Conservation (phyloP, 75 land plant species). For the Azolla pinnata region DNA sequence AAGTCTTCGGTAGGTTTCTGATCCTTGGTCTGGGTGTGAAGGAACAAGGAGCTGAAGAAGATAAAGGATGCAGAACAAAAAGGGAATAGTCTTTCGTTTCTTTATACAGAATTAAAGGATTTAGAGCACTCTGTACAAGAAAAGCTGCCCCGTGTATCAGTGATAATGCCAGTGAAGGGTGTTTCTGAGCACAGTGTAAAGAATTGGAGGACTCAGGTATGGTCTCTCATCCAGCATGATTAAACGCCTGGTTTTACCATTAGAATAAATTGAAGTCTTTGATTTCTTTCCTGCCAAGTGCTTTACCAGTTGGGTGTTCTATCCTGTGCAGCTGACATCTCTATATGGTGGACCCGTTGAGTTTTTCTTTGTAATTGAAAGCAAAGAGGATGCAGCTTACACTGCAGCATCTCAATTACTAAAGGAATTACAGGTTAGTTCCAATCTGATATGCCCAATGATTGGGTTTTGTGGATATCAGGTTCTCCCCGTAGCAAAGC, state of each 20-base stretch:
- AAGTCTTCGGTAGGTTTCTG: background rate
- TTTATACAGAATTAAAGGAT: slow-evolving; percentile 62
- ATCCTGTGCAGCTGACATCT: slow-evolving; percentile 67
- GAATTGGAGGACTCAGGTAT: slow-evolving; percentile 94
- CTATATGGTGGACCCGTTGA: slow-evolving; percentile 98
- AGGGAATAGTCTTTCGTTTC: slow-evolving; percentile 75
- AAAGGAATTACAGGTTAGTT: slow-evolving; percentile 54
- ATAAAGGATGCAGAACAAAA: slow-evolving; percentile 37
- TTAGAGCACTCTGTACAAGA: slow-evolving; percentile 78
- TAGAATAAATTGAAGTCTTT: too few relatives aligned
- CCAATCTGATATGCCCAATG: too few relatives aligned
- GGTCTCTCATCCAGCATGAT: background rate
- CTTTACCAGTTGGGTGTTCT: too few relatives aligned
- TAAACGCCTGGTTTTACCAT: too few relatives aligned
- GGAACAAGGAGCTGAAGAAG: slow-evolving; percentile 52
- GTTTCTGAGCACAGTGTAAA: slow-evolving; percentile 91
- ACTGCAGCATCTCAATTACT: slow-evolving; percentile 46
- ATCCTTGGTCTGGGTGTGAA: slow-evolving; percentile 13
- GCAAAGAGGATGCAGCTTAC: slow-evolving; percentile 89
- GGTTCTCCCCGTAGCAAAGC: background rate
- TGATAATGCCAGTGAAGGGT: slow-evolving; percentile 96
- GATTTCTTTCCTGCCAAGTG: too few relatives aligned
- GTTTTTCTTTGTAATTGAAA: slow-evolving; percentile 91
- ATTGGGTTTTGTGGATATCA: background rate
- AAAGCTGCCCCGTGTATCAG: slow-evolving; percentile 78